phyloP scores from a whole-genome alignment of 768 basidiomycete species.

The Coprinopsis marcescibilis region DNA sequence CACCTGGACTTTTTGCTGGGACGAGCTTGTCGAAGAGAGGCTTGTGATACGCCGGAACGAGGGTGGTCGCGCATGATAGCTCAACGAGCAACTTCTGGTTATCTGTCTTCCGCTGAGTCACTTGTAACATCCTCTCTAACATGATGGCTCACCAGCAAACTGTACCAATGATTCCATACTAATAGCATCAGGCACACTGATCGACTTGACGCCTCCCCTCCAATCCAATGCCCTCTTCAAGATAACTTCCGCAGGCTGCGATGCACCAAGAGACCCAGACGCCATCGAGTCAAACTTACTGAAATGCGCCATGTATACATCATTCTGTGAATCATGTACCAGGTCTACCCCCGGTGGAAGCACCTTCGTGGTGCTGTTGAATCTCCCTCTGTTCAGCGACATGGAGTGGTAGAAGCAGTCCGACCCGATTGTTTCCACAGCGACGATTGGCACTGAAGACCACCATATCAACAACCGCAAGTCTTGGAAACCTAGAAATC shows the following conservation, averaged over 20 bases:
- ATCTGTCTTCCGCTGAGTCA: constrained; percentile 33
- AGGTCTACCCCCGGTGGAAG: constrained; percentile 38
- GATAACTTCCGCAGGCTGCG: constrained; percentile 52
- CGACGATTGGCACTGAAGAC: constrained; percentile 53
- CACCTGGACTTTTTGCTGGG: constrained; percentile 23
- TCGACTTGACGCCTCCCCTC: constrained; percentile 48
- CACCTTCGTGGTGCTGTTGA: constrained; percentile 23
- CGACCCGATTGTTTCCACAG: constrained; percentile 66
- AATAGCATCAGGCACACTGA: constrained; percentile 62
- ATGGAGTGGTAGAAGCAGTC: constrained; percentile 72
- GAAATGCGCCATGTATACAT: constrained; percentile 55
- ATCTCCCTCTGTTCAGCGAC: constrained; percentile 45
- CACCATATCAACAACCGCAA: not conserved
- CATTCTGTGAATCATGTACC: constrained; percentile 34
- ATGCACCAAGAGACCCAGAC: constrained; percentile 66
- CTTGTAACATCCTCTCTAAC: not conserved
- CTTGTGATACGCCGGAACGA: constrained; percentile 59
- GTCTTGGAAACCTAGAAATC: constrained; percentile 3
- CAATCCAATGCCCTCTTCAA: constrained; percentile 63
- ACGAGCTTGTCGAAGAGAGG: constrained; percentile 49
- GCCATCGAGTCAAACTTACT: constrained; percentile 55
- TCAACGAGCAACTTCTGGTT: constrained; percentile 75
- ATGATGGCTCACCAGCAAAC: constrained; percentile 49
- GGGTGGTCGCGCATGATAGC: constrained; percentile 66
- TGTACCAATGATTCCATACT: constrained; percentile 52